These are phyloP conservation scores for Rhododendron ferrugineum DNA, from an alignment of 148 eudicot genomes.

Conservation along the genomic window DNA sequence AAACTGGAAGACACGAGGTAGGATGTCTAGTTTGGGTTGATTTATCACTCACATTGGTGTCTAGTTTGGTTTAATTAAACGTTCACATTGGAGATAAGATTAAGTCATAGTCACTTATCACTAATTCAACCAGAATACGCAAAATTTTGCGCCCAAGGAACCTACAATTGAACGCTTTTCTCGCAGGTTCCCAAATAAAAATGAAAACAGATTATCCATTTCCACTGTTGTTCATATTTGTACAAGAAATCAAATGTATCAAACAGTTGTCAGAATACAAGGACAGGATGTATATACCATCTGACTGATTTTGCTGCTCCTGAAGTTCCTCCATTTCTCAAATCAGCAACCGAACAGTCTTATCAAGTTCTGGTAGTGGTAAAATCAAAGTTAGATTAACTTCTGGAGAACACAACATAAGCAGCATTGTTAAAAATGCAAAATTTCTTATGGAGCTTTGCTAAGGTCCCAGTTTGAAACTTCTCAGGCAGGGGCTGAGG, in stretches of 20 bases:
- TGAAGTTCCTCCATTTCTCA: constrained; percentile 31
- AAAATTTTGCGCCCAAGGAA: not conserved
- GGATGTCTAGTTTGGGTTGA: not conserved
- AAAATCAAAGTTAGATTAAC: not conserved
- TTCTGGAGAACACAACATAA: not conserved
- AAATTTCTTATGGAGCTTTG: not conserved
- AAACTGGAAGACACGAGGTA: not conserved
- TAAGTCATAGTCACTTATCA: not conserved
- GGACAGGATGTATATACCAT: constrained; percentile 19
- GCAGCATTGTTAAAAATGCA: not conserved
- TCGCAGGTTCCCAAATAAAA: not conserved
- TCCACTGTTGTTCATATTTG: not conserved
- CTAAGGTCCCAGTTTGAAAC: not conserved
- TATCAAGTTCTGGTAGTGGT: not conserved
- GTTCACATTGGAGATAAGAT: not conserved
- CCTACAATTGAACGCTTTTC: not conserved
- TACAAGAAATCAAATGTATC: not conserved
- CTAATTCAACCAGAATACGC: not conserved
- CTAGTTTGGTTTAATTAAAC: not conserved
- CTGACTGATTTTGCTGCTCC: constrained; percentile 29
- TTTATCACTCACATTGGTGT: not conserved
- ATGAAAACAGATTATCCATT: not conserved
- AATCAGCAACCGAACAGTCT: not conserved
- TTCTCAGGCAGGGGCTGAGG: too few species aligned
- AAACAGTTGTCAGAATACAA: not conserved